A percentile compares a stretch with the other conserved stretches of the same genome.
Conservation (phyloP, 192 early-diverging fungal species). For the Coemansia pectinata region DNA sequence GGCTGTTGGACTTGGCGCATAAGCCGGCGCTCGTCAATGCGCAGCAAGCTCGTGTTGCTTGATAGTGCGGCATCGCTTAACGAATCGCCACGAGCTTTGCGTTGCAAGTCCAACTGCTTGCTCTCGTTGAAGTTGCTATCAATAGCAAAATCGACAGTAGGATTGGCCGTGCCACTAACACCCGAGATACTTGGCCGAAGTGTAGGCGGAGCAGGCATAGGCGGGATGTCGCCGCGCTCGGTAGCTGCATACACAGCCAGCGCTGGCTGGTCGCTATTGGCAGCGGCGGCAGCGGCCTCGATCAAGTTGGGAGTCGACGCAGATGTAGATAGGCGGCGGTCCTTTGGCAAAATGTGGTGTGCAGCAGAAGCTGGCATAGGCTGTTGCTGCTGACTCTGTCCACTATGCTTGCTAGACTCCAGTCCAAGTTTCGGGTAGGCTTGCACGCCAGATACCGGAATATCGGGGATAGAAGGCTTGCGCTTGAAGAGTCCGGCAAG, state of each 20-base stretch:
- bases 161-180: neutral
- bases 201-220: conserved; percentile 50
- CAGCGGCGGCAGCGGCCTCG: conserved; percentile 46
- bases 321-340: conserved; percentile 49
- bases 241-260: conserved; percentile 46
- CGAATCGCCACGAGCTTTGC: conserved; percentile 21
- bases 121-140: neutral
- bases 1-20: conserved; percentile 27
- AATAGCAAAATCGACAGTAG: neutral
- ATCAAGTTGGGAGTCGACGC: conserved; percentile 52
- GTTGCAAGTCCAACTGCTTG: neutral
- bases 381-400: conserved; percentile 10
- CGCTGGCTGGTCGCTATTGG: conserved; percentile 42
- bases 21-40: conserved; percentile 29
- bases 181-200: conserved; percentile 39
- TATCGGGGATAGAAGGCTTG: conserved; percentile 52
- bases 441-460: conserved; percentile 25
- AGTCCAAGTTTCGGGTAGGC: conserved; percentile 6
- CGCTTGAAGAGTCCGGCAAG: conserved; percentile 49
- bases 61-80: conserved; percentile 21
- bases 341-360: conserved; percentile 16
- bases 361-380: neutral
- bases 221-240: conserved; percentile 49
- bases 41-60: conserved; percentile 10
- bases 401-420: conserved; percentile 3